Evolutionary conservation across 148 eudicot genomes (phyloP).

Genomic region (Simmondsia chinensis): DNA sequence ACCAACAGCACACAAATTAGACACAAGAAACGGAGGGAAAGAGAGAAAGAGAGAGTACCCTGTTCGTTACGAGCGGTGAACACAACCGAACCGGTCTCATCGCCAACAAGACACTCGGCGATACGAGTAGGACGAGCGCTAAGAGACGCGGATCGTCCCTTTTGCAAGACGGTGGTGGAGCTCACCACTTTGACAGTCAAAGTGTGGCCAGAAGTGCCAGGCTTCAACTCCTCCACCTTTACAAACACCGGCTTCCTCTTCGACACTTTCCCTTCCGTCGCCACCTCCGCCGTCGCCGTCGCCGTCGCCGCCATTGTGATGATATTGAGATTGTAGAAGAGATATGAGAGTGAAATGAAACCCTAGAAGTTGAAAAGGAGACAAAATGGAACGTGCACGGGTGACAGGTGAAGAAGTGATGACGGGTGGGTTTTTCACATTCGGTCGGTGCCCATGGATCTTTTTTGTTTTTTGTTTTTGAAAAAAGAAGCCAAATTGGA

Average conservation of each 20-base stretch:
- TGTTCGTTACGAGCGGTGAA: slow-evolving; percentile 53
- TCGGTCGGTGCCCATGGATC: too few relatives aligned
- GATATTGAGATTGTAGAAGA: too few relatives aligned
- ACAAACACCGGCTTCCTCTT: slow-evolving; percentile 36
- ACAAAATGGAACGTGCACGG: too few relatives aligned
- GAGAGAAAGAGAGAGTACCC: slow-evolving; percentile 13
- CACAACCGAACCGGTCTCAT: slow-evolving; percentile 33
- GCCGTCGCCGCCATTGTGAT: neutral
- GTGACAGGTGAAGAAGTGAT: too few relatives aligned
- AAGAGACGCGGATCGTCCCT: slow-evolving; percentile 15
- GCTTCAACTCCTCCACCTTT: slow-evolving; percentile 31
- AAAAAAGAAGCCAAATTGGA: too few relatives aligned
- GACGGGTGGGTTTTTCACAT: too few relatives aligned
- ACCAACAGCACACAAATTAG: neutral
- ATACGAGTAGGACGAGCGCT: slow-evolving; percentile 27
- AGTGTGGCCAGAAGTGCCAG: slow-evolving; percentile 31
- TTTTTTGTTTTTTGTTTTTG: too few relatives aligned
- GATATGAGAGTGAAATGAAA: too few relatives aligned
- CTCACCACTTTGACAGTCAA: slow-evolving; percentile 24
- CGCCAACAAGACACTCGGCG: slow-evolving; percentile 40
- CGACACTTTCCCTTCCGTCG: slow-evolving; percentile 4
- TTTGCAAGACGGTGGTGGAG: slow-evolving; percentile 21
- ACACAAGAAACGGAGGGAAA: neutral
- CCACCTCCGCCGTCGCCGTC: neutral
- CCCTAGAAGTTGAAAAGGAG: too few relatives aligned